phyloP scores from a whole-genome alignment of 768 basidiomycete genomes.

The Mycena albidolilacea region DNA sequence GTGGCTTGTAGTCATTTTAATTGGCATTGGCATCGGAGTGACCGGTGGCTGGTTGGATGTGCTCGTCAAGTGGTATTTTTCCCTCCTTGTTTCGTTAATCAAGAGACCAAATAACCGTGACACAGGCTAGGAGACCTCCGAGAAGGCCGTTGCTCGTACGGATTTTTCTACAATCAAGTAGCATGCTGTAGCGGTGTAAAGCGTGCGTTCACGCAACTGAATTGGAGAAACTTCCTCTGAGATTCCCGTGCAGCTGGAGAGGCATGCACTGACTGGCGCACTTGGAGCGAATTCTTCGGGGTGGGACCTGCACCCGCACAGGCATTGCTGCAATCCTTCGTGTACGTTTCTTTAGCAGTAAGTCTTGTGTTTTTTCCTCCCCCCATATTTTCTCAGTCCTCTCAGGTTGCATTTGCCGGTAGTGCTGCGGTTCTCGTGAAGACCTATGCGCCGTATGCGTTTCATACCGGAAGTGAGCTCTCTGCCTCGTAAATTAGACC shows the following conservation, averaged over 20 bases:
- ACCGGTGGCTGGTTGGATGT: slow-evolving; percentile 83
- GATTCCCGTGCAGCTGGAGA: slow-evolving; percentile 67
- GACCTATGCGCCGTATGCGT: slow-evolving; percentile 81
- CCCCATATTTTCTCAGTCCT: slow-evolving; percentile 14
- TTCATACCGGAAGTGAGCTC: slow-evolving; percentile 83
- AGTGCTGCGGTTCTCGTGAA: slow-evolving; percentile 76
- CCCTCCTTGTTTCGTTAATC: slow-evolving; percentile 10
- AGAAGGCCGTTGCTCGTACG: slow-evolving; percentile 77
- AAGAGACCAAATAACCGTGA: not conserved
- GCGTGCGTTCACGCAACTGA: slow-evolving; percentile 48
- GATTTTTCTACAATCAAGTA: slow-evolving; percentile 81
- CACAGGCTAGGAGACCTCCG: slow-evolving; percentile 78
- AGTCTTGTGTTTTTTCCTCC: slow-evolving; percentile 43
- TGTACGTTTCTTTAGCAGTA: slow-evolving; percentile 78
- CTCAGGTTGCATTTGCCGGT: slow-evolving; percentile 72
- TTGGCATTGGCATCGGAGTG: slow-evolving; percentile 77
- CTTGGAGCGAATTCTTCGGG: slow-evolving; percentile 74
- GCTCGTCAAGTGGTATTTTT: slow-evolving; percentile 76
- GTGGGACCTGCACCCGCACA: slow-evolving; percentile 70
- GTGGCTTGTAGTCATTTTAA: slow-evolving; percentile 79
- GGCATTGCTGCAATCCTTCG: slow-evolving; percentile 74
- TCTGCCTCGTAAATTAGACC: slow-evolving; percentile 11
- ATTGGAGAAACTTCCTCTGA: slow-evolving; percentile 12
- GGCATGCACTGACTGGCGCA: slow-evolving; percentile 75
- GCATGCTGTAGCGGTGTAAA: slow-evolving; percentile 80